A percentile compares a stretch with the other conserved stretches of the same genome.
Evolutionary conservation across 192 early-diverging fungal genomes (phyloP).

Genomic region (Rhizophagus prolifer): DNA sequence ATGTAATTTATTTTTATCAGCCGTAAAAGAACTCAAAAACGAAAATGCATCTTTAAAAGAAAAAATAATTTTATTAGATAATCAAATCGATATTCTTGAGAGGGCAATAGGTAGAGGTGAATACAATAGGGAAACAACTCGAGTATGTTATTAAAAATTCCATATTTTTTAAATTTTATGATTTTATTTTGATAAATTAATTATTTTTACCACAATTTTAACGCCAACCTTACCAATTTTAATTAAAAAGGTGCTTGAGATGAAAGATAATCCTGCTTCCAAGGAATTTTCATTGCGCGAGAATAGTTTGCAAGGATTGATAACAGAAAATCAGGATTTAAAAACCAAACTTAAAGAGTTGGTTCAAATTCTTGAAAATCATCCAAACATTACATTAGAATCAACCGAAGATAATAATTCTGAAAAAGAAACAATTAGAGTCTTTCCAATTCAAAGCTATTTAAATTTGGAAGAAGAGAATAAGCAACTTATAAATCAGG

Average conservation of each 20-base stretch:
- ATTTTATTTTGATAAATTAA: background rate
- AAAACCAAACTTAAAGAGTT: slow-evolving; percentile 39
- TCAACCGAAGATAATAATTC: slow-evolving; percentile 27
- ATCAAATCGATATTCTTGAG: slow-evolving; percentile 57
- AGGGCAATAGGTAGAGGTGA: slow-evolving; percentile 62
- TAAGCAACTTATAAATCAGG: slow-evolving; percentile 44
- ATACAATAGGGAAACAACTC: slow-evolving; percentile 57
- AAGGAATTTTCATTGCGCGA: slow-evolving; percentile 69
- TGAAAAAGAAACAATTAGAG: slow-evolving; percentile 17
- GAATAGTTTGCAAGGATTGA: slow-evolving; percentile 61
- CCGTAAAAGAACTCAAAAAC: background rate
- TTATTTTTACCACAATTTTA: too few relatives aligned
- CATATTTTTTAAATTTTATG: too few relatives aligned
- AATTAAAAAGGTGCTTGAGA: slow-evolving; percentile 50
- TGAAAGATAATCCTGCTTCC: slow-evolving; percentile 76
- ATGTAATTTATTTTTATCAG: background rate
- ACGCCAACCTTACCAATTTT: too few relatives aligned
- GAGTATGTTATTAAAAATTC: slow-evolving; percentile 29
- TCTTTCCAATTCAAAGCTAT: slow-evolving; percentile 56
- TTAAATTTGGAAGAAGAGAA: slow-evolving; percentile 61
- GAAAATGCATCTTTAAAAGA: slow-evolving; percentile 14
- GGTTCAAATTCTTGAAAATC: slow-evolving; percentile 24
- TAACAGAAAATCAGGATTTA: slow-evolving; percentile 68
- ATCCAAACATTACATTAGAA: background rate
- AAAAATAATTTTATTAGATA: background rate